Base-by-base conservation (phyloP, 306 rosid genomes). In the Acacia crassicarpa region DNA sequence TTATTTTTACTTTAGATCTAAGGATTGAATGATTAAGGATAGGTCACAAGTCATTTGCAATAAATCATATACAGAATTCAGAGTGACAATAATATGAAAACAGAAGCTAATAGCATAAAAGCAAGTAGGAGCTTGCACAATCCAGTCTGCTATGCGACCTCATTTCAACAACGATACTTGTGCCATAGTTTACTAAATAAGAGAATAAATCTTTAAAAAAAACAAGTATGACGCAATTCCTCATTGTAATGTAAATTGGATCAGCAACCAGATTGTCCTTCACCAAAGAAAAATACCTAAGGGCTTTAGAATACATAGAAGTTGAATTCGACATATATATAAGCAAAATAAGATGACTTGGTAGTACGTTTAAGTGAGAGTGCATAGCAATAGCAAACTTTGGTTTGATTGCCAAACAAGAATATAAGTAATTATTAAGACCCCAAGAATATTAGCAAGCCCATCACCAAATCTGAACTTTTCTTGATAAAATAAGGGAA, bases 1-100 rank as follows among this genome's bases (percentile, higher is more conserved):
- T 83, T 87, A 95, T 95, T 88, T 95, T 95, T 85, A 93, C 91
- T 68, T 92, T 91, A 87, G 90, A 93, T 88, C 98, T 94, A 81
- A 76, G 75, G 45, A 85, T 73, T 75, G 69, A 82, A 1, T 44
- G 84, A 88, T 88, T 87, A 75, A 89, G 91, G 90, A 82, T n/a
- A 74, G 40, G 32, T n/a, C 72, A 41, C 48, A 41, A 49, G 1
- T 48, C 76, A 83, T 72, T 78, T 40, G n/a, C 78, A 63, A 76
- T 17, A 72, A 72, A 75, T 73, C 56, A 63, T 14, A 59, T 32
- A 45, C 38, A 61, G 65, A 76, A 66, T 80, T 48, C 58, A 79
- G 13, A 54, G 70, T 67, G 65, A 73, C n/a, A 74, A 78, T 13
- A 58, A 59, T 27, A 83, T 67, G 51, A 59, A 71, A 68, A 75